A percentile compares a stretch with the other conserved stretches of the same genome.
phyloP scores from a whole-genome alignment of 331 rosid species.

The Rosa hybrid region DNA sequence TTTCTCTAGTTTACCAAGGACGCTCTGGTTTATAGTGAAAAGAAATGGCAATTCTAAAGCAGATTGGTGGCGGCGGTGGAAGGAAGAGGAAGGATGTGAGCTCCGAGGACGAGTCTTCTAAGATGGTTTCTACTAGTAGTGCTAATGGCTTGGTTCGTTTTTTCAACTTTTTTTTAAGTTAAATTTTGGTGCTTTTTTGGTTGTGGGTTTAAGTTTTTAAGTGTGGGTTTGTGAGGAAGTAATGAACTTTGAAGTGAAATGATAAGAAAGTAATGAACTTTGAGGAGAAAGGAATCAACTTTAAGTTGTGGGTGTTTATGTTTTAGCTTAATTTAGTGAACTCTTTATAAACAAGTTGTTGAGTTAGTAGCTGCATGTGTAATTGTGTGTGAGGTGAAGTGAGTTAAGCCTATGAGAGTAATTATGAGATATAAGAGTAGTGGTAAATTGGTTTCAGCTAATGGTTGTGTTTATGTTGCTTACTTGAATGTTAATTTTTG shows the following conservation, averaged over 20 bases:
- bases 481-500: background rate
- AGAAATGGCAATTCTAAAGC: too few relatives aligned
- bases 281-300: background rate
- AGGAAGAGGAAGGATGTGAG: constrained; percentile 62
- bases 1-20: too few relatives aligned
- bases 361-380: background rate
- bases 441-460: constrained; percentile 19
- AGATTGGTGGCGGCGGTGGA: constrained; percentile 47
- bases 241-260: background rate
- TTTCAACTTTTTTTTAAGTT: background rate
- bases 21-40: too few relatives aligned
- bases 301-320: background rate
- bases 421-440: background rate
- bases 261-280: too few relatives aligned
- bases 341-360: background rate
- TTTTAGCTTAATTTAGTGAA: background rate
- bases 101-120: constrained; percentile 72
- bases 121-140: constrained; percentile 55
- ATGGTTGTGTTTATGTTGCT: background rate
- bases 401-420: constrained; percentile 10
- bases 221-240: background rate
- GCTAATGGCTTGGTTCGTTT: constrained; percentile 60
- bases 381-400: background rate
- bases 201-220: background rate
- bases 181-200: constrained; percentile 17